Evolutionary conservation across 495 filamentous ascomycete genomes (phyloP), one percentile per base, ranked within the genome.

Genomic region (Glutinoglossum americanum): DNA sequence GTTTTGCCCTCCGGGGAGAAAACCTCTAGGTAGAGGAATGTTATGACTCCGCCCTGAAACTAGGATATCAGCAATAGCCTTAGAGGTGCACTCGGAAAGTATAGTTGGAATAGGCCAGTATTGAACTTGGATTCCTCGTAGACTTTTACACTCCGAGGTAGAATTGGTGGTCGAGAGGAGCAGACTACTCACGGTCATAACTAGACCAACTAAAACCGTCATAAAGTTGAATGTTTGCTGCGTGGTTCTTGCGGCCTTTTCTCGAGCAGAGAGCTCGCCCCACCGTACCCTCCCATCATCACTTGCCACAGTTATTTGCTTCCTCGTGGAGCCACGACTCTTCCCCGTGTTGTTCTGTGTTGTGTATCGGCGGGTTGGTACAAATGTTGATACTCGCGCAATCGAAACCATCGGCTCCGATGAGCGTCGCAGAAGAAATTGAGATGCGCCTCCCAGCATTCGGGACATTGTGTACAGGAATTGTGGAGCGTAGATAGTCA

Each of bases 191-290:
- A 88, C 87, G 41, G 89, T 94, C 57, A 88, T 66, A 15, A 80
- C 75, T 23, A 86, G 68, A 37, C 93, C 92, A 5, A 82, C 72
- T 8, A 90, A 55, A 1, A 97, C 78, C 39, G 94, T 68, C 57
- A 81, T 73, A 32, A 94, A 79, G 72, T 94, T 97, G 68, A 92
- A 81, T 13, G 84, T 81, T 62, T 96, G 92, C 66, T 94, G 89
- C 11, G 87, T 87, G 26, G 90, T 84, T 45, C 93, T 80, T 54
- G 81, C 82, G 7, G 81, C 80, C 66, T 96, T 97, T 68, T 96
- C 89, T 53, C 72, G 65, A 0, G 70, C 66, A 13, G 79, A 85
- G 33, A 98, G 75, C 28, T 89, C 74, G 0, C 72, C 69, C 92
- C 92, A 97, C 44, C 78, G 76, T 11, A 90, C 81, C 63, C 80